Evolutionary conservation across 257 asterid species (phyloP).

Genomic region (Leonotis leonurus): DNA sequence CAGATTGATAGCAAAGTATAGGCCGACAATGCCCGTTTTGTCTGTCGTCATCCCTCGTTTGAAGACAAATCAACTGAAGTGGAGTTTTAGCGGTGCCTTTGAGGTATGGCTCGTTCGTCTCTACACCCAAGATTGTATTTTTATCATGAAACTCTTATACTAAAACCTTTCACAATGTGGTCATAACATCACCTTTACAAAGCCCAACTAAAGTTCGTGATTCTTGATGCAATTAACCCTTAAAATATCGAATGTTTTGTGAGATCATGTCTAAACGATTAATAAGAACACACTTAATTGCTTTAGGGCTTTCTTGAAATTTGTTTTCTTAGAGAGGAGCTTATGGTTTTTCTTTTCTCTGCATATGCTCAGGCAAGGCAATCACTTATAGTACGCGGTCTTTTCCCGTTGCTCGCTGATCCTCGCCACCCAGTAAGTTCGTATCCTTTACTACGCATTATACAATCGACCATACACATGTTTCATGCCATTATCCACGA

Average conservation of each 20-base stretch:
- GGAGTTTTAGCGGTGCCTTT: conserved; percentile 89
- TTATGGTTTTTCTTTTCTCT: not conserved
- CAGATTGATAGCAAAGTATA: conserved; percentile 84
- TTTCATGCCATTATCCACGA: not conserved
- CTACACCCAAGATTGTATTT: not conserved
- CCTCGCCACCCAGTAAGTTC: conserved; percentile 90
- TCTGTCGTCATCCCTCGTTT: conserved; percentile 92
- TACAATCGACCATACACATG: too few species aligned
- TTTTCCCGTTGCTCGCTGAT: conserved; percentile 89
- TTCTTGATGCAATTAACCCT: too few species aligned
- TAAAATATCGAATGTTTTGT: too few species aligned
- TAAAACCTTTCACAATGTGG: not conserved
- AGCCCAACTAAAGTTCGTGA: too few species aligned
- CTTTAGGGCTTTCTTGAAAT: not conserved
- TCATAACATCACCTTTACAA: not conserved
- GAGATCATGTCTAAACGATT: too few species aligned
- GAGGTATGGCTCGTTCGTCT: conserved; percentile 48
- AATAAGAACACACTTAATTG: not conserved
- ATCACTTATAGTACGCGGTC: conserved; percentile 83
- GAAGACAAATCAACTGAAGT: conserved; percentile 81
- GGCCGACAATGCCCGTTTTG: conserved; percentile 93
- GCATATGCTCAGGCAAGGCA: conserved; percentile 67
- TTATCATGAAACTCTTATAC: not conserved
- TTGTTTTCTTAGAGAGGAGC: conserved; percentile 6
- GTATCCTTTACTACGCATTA: too few species aligned